Base-by-base conservation (phyloP, 352 stramenopile species). In the Phytopythium boreale region DNA sequence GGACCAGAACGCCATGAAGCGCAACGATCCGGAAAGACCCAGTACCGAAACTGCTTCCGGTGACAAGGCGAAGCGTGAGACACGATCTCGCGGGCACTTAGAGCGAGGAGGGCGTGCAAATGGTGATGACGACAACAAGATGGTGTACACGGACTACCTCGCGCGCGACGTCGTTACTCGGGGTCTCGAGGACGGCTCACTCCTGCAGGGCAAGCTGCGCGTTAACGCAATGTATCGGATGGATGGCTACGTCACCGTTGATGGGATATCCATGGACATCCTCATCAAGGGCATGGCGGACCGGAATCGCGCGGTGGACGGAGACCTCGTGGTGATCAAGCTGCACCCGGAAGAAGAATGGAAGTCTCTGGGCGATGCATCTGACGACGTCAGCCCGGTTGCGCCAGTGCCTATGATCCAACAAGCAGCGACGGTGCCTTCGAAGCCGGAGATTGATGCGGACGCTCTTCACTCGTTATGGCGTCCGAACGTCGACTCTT, bases 231-330 rank as follows among this genome's bases (percentile, higher is more conserved):
- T 80, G 61, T 92, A 90, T 31, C 76, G 79, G 22, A 75, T 82
- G 64, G 79, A 94, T 59, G 88, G 82, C 15, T 97, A 93, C 59
- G 69, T 96, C 34, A 84, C 84, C 4, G 74, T 97, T 17, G 75
- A 90, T 31, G 88, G 88, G 0, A 74, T 97, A 17, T 67, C 75
- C 19, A 77, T 88, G 57, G 89, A 96, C 60, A 66, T 97, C 8
- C 59, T 93, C 20, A 72, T 95, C 6, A 80, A 93, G 56, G 85
- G 84, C 8, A 77, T 87, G 57, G 66, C 76, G 34, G 76, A 90
- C 57, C 80, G 87, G 2, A 96, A 95, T 46, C 84, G 88, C 22
- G 87, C 79, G 1, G 67, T 97, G 55, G 80, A 96, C 51, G 79
- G 85, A n/a, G 89, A 96, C 62, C 64, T 94, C 17, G 87, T 97